Base-by-base conservation (phyloP, 208 protist genomes). In the Spironucleus salmonicida region DNA sequence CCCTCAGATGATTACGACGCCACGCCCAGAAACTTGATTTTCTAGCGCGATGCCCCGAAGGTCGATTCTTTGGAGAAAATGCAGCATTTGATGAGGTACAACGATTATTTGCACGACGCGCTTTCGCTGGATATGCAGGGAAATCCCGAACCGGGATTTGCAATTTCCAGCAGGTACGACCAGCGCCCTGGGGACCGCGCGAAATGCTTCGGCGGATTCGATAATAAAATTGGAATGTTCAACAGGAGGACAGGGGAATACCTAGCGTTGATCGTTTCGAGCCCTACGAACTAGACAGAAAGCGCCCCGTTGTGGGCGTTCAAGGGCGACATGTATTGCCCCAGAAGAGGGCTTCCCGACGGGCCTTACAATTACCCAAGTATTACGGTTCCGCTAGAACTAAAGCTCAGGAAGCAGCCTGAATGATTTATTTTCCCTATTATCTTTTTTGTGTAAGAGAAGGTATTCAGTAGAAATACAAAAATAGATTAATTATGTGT, bases 201-300 rank as follows among this genome's bases (percentile, higher is more conserved):
- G 9, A 71, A 71, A 35, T n/a, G 30, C n/a, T 71, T 71, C 40
- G 64, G 64, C 7, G 64, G 64, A 49, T 57, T 49, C 34, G 64
- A 71, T 49, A 32, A n/a, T 9, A 71, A 71, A 38, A 49, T 71
- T 15, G 34, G 23, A 45, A 4, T 23, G 9, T 71, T 45, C 38
- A 71, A 71, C 38, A 45, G 64, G 11, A 9, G 45, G 15, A 71
- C 34, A 4, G 4, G 34, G n/a, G 38, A 2, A 32, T 32, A 42
- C 34, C 13, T n/a, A 11, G 7, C 64, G 7, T n/a, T 45, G 4
- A 49, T 71, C 9, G 45, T 71, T 15, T 45, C 19, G 7, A 15
- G 19, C 9, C 64, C 64, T 11, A 42, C 64, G 11, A 49, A n/a
- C 11, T 19, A 71, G 30, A 35, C 13, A 45, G n/a, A n/a, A n/a